A percentile compares a stretch with the other conserved stretches of the same genome.
Evolutionary conservation across 306 rosid species (phyloP).

Genomic region (Cucumis hystrix): DNA sequence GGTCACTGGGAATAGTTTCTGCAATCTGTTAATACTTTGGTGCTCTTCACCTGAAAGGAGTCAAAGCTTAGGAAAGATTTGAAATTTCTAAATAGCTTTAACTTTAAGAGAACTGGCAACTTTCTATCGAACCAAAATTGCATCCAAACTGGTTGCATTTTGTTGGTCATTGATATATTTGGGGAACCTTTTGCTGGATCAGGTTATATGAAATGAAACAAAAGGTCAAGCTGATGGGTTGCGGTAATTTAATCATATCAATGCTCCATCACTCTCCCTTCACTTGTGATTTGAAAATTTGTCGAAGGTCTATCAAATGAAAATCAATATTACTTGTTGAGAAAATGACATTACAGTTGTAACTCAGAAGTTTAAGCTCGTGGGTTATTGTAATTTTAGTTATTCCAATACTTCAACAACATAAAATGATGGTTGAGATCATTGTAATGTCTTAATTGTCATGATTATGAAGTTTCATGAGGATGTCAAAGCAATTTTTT

Average conservation of each 20-base stretch:
- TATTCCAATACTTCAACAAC: no score
- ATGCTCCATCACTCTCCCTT: no score
- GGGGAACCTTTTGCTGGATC: not conserved
- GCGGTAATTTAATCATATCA: no score
- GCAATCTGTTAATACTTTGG: not conserved
- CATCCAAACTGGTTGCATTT: not conserved
- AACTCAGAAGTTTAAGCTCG: no score
- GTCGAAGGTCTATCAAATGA: no score
- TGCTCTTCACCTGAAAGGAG: not conserved
- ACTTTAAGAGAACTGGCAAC: not conserved
- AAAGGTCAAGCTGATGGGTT: no score
- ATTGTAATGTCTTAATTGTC: not conserved
- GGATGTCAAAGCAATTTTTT: not conserved
- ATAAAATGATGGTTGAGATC: not conserved
- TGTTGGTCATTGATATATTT: not conserved
- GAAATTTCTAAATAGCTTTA: not conserved
- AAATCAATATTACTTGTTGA: no score
- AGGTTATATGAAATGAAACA: no score
- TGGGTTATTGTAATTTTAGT: no score
- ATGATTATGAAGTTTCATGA: not conserved
- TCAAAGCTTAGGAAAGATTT: not conserved
- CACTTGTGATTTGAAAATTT: no score
- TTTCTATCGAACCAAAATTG: not conserved
- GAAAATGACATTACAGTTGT: no score
- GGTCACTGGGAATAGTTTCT: not conserved